Evolutionary conservation across 495 filamentous ascomycete species (phyloP).

Genomic region (Talaromyces proteolyticus): DNA sequence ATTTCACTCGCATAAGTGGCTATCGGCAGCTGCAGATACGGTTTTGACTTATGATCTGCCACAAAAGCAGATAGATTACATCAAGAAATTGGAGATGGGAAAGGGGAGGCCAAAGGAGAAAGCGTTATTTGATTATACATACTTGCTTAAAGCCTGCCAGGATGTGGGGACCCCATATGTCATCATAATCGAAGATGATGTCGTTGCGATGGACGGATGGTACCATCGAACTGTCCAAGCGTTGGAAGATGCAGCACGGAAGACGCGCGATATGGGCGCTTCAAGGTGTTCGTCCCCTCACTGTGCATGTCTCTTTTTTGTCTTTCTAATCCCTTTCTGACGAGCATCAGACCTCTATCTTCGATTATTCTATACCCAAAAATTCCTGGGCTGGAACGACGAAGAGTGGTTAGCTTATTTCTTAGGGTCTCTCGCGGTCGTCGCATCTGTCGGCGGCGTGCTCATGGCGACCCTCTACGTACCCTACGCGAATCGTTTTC

Average conservation of each 20-base stretch:
- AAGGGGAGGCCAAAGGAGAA: conserved; percentile 20
- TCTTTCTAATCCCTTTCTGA: background rate
- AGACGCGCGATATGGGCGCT: conserved; percentile 14
- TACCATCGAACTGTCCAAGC: conserved; percentile 33
- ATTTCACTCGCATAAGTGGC: conserved; percentile 38
- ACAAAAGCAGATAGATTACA: conserved; percentile 16
- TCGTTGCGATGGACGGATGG: conserved; percentile 45
- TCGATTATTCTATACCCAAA: conserved; percentile 52
- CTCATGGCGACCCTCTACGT: conserved; percentile 2
- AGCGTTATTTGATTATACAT: conserved; percentile 38
- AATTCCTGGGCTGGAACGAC: conserved; percentile 46
- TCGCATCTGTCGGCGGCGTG: conserved; percentile 7
- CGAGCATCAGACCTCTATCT: conserved; percentile 37
- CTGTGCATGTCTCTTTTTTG: background rate
- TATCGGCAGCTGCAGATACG: conserved; percentile 34
- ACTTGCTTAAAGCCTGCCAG: conserved; percentile 36
- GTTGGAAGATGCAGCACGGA: conserved; percentile 25
- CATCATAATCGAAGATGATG: conserved; percentile 48
- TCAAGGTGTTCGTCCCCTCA: conserved; percentile 16
- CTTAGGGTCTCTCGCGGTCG: conserved; percentile 16
- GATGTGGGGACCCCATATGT: conserved; percentile 29
- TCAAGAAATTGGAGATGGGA: conserved; percentile 10
- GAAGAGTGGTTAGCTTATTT: conserved; percentile 41
- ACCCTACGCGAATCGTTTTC: conserved; percentile 1
- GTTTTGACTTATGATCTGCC: conserved; percentile 36